Evolutionary conservation across 2,329 filamentous ascomycete genomes (phyloP), one percentile per base, ranked within the genome.

Genomic region (Aspergillus proliferans): DNA sequence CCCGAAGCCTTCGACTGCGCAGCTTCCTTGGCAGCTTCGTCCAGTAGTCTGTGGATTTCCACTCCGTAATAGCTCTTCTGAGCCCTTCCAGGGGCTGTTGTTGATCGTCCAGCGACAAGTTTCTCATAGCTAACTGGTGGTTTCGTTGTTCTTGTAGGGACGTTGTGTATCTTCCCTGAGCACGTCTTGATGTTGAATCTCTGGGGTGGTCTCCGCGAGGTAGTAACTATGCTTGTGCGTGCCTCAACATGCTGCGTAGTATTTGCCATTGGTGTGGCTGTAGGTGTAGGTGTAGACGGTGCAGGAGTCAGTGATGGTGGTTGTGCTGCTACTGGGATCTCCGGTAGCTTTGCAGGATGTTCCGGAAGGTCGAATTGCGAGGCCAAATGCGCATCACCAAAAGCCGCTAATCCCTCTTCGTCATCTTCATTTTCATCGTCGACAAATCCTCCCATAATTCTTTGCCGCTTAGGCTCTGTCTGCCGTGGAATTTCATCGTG

Each of bases 41-140:
- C 84, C 49, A 97, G 79, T 36, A 98, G 73, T 48, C 83, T 77
- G 67, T 96, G 90, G 30, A 98, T 93, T 43, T 95, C 86, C 55
- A 98, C 86, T 8, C 93, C 93, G 65, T 95, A 98, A 70, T 91
- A 97, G 58, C 84, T 78, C 54, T 75, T 78, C 43, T 75, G 73
- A 15, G 82, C 82, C 58, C 74, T 76, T 15, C 79, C 79, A 28
- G 74, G 67, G n/a, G 66, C 64, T 2, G 71, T 70, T 3, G 64
- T 67, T 7, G 80, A 82, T 12, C 80, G 73, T 45, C 73, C 66
- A 15, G 79, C 79, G 51, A 82, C 73, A 3, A 80, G 63, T 51
- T 73, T 70, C 58, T 83, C 76, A 50, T 79, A 82, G 0, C 78
- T 69, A 6, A 75, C 50, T 0, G 63, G 50, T 5, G 64, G 54